Base-by-base conservation (phyloP, 208 protist genomes). In the Leishmania gerbilli region DNA sequence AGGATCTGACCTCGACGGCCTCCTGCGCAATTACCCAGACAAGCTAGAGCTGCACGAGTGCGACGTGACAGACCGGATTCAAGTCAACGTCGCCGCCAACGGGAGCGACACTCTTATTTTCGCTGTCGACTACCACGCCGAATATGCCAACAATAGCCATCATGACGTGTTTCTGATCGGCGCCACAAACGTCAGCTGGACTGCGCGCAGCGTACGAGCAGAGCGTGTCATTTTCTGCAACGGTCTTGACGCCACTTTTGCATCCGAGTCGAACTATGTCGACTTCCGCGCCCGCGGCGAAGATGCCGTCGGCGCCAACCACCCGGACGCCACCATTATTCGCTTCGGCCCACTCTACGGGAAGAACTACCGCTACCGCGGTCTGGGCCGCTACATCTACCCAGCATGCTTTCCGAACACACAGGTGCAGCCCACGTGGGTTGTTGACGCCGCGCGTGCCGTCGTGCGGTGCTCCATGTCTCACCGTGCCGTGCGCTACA, bases 81-180 rank as follows among this genome's bases (percentile, higher is more conserved):
- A 97, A 79, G 93, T 98, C 9, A 98, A 98, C 85, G 94, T 96
- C 17, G 95, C 95, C 5, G 79, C 94, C 17, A 97, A 98, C 81
- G 95, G 94, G 58, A 96, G 93, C 81, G 95, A 98, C 84, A 97
- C 94, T 34, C 90, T 98, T 82, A 95, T 98, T 79, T 97, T 97
- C 80, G 94, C 95, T 68, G 84, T 98, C 15, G 94, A 96, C 88
- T 97, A 94, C 82, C 91, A 95, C 87, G 86, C 87, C 77, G 94
- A 98, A 86, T 97, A 98, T 82, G 94, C 93, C 27, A 97, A 98
- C 80, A 97, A 98, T 83, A 97, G 94, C 85, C 95, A 98, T 82
- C 91, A 95, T 84, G 95, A 98, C 82, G 93, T 98, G 13, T 97
- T 96, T 80, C 83, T 98, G 8, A 96, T 89, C 51, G 95, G 95